Percentiles rank a stretch among this genome's conserved stretches.
Conservation (phyloP, 176 grass and related monocot genomes). For the Oryza glaberrima region DNA sequence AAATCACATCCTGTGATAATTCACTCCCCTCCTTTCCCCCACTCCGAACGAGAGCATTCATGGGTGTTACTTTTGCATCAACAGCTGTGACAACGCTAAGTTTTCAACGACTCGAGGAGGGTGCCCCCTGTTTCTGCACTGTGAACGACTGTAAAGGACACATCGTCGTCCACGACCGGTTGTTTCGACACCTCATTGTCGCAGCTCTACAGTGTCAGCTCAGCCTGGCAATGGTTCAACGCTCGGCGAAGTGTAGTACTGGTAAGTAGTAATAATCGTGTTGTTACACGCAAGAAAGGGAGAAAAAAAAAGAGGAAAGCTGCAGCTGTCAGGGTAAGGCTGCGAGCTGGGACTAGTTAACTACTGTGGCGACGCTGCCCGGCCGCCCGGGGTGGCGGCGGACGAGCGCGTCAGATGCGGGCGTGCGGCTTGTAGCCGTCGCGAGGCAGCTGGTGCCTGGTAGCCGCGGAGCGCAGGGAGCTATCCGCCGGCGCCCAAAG, state of each 20-base stretch:
- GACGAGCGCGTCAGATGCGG: neutral
- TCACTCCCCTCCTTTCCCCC: neutral
- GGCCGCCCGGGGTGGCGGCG: neutral
- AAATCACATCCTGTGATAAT: neutral
- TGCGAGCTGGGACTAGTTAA: neutral
- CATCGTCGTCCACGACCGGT: slow-evolving; percentile 33
- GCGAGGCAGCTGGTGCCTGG: slow-evolving; percentile 8
- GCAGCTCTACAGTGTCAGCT: neutral
- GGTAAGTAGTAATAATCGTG: neutral
- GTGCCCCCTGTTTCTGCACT: slow-evolving; percentile 13
- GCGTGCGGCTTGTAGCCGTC: neutral
- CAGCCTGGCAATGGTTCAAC: slow-evolving; percentile 30
- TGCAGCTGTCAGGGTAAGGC: neutral
- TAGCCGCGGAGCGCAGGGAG: neutral
- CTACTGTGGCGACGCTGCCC: neutral
- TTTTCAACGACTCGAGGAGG: neutral
- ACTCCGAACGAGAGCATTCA: neutral
- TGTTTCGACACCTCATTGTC: slow-evolving; percentile 24
- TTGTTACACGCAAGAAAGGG: neutral
- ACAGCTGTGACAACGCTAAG: slow-evolving; percentile 29
- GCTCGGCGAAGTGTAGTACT: neutral
- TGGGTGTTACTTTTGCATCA: slow-evolving; percentile 23
- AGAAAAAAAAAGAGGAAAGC: neutral
- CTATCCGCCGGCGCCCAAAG: slow-evolving; percentile 1
- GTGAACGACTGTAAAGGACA: slow-evolving; percentile 44